Conservation (phyloP, 164 flowering plant genomes). For the Santalum album region DNA sequence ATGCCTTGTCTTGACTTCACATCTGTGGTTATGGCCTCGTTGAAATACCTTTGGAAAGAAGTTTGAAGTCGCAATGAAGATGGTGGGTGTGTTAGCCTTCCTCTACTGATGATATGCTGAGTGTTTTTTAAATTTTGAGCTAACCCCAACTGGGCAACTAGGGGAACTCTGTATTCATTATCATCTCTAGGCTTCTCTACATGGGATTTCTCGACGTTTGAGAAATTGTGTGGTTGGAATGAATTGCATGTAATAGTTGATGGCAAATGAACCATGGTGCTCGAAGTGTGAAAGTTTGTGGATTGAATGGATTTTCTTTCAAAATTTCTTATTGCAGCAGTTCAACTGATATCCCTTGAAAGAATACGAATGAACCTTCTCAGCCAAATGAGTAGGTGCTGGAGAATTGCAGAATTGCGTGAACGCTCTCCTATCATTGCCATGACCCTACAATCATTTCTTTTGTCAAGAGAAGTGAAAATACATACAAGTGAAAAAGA, state of each 20-base stretch:
- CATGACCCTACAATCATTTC: constrained; percentile 21
- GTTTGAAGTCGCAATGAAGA: constrained; percentile 10
- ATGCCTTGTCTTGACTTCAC: constrained; percentile 11
- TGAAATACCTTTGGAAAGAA: constrained; percentile 8
- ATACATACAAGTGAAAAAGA: not conserved
- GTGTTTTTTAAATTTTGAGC: constrained; percentile 4
- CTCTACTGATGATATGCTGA: constrained; percentile 8
- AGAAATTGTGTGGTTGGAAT: constrained; percentile 6
- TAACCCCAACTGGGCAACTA: constrained; percentile 7
- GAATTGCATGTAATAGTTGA: constrained; percentile 13
- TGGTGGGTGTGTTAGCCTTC: constrained; percentile 1
- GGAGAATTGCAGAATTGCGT: constrained; percentile 16
- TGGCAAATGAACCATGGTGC: constrained; percentile 3
- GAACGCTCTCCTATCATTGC: constrained; percentile 17
- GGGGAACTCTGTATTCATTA: constrained; percentile 18
- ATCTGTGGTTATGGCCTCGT: constrained; percentile 8
- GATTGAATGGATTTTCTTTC: constrained; percentile 12
- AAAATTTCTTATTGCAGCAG: constrained; percentile 2
- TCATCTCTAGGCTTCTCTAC: constrained; percentile 12
- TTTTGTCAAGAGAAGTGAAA: not conserved
- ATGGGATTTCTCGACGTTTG: constrained; percentile 12
- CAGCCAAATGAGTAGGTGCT: constrained; percentile 14
- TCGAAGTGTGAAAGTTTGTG: constrained; percentile 10
- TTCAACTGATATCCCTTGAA: constrained; percentile 11
- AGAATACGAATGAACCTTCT: constrained; percentile 20